Evolutionary conservation across 2,329 filamentous ascomycete species (phyloP), one percentile per base, ranked within the genome.

Genomic region (Aspergillus fumigatiaffinis): DNA sequence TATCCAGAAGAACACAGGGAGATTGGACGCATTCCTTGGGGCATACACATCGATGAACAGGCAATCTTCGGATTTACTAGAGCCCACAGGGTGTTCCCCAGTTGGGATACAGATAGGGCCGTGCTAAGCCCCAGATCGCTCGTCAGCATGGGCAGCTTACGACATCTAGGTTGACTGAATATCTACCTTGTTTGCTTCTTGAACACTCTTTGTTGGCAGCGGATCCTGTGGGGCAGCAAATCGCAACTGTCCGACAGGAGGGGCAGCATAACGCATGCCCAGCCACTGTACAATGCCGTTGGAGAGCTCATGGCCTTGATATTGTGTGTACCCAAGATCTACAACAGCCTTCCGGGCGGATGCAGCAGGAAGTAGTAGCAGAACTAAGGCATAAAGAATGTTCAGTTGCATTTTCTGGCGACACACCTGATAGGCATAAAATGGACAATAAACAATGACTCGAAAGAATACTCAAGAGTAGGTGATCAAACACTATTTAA

Each of bases 241-340:
- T 21, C 90, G 81, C 58, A 90, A 69, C 5, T 82, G 65, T 1
- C 86, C 87, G 2, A 88, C 56, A 0, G 90, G 90, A 14, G 89
- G 79, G 4, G 87, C 85, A 1, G 89, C 90, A 75, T 85, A 94
- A 47, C 88, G 84, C 61, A 94, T 84, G 1, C 89, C 90, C 7
- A 90, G 80, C 88, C 88, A 93, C 70, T 87, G 81, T 2, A 82
- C 85, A 50, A 91, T 76, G 1, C 86, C 87, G 63, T 83, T 83
- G 0, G 72, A 63, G 1, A 81, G 75, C 1, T 77, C 67, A 3
- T 76, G 72, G 8, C 90, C 90, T 51, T 79, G 72, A 67, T 92
- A 91, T 26, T 78, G 82, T 29, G 86, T 82, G 68, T 92, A 92
- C 3, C 80, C 81, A 23, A 92, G 77, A 60, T 89, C 78, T 14